A percentile compares a stretch with the other conserved stretches of the same genome.
phyloP scores from a whole-genome alignment of 345 rosid genomes.

The Gossypium turneri region DNA sequence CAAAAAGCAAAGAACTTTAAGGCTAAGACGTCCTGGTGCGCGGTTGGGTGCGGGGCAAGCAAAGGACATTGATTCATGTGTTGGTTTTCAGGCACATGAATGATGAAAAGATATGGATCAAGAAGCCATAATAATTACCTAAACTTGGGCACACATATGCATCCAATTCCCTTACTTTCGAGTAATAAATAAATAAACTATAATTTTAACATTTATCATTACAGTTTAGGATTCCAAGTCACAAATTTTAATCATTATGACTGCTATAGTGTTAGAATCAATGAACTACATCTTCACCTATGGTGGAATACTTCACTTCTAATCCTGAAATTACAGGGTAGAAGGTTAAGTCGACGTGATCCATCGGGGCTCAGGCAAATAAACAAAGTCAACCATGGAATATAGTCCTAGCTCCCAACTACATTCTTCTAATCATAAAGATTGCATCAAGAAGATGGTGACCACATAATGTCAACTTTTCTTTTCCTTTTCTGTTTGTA shows the following conservation, averaged over 20 bases:
- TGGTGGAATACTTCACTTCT: not conserved
- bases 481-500: not conserved
- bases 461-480: not conserved
- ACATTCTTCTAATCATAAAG: not conserved
- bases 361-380: not conserved
- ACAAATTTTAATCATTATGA: not conserved
- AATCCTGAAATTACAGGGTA: not conserved
- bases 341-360: no score
- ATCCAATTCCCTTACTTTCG: no score
- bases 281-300: not conserved
- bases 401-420: not conserved
- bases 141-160: not conserved
- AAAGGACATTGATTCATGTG: not conserved
- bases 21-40: not conserved
- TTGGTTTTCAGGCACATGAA: not conserved
- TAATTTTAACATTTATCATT: not conserved
- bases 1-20: not conserved
- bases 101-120: not conserved
- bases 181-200: no score
- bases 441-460: slow-evolving; percentile 1
- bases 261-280: not conserved
- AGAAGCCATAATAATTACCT: not conserved
- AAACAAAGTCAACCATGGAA: not conserved
- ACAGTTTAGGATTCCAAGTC: not conserved
- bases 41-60: not conserved